A percentile compares a stretch with the other conserved stretches of the same genome.
These are phyloP conservation scores for Coccomyxa sp. DNA, from an alignment of 139 green algal species.

Conservation along the genomic window DNA sequence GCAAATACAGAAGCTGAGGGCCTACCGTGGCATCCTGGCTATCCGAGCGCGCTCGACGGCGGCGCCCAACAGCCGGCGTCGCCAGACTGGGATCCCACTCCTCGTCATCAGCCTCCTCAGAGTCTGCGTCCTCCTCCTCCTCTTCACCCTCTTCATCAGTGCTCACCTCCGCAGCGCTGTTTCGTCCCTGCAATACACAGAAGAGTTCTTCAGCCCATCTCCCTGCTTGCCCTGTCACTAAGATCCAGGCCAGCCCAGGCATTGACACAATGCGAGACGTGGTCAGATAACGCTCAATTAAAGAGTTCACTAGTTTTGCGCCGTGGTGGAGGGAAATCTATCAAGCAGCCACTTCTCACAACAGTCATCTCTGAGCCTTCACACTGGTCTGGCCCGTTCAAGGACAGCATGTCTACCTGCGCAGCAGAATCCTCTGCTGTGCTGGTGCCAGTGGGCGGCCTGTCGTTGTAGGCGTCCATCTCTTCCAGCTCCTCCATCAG, in stretches of 20 bases:
- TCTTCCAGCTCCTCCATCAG: slow-evolving; percentile 32
- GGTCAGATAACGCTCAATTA: too few species aligned
- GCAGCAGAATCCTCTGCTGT: too few species aligned
- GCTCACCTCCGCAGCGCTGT: slow-evolving; percentile 9
- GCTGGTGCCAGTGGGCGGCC: too few species aligned
- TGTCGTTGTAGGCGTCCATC: too few species aligned
- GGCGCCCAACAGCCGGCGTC: slow-evolving; percentile 26
- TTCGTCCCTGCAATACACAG: not conserved
- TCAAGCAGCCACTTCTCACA: too few species aligned
- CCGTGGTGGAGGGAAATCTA: too few species aligned
- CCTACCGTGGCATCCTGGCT: not conserved
- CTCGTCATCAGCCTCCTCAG: slow-evolving; percentile 15
- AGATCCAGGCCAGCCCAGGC: not conserved
- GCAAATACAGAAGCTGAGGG: too few species aligned
- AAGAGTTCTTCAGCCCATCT: not conserved
- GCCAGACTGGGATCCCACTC: slow-evolving; percentile 42
- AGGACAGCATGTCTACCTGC: too few species aligned
- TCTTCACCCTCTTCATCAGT: slow-evolving; percentile 26
- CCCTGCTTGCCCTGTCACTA: not conserved
- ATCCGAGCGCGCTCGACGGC: not conserved
- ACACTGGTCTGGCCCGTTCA: too few species aligned
- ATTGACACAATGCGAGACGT: too few species aligned
- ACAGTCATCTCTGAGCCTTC: too few species aligned
- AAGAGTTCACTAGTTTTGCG: too few species aligned
- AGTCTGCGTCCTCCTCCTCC: slow-evolving; percentile 29